These are phyloP conservation scores for Nicotiana otophora DNA, from an alignment of 257 asterid species.

Conservation along the genomic window DNA sequence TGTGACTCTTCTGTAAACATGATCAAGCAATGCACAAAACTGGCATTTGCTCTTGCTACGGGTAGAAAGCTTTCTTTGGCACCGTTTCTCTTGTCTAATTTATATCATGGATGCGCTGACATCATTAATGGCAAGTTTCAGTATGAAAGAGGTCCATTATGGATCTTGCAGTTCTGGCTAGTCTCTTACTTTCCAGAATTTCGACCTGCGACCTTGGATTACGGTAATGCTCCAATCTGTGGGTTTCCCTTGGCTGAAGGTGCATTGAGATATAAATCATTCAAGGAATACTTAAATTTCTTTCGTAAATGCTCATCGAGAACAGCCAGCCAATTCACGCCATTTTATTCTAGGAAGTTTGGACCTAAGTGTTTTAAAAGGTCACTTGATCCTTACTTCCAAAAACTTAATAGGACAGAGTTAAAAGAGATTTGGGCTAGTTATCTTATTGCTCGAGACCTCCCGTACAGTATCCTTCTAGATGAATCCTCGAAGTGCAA, in stretches of 20 bases:
- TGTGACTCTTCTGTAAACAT: slow-evolving; percentile 1
- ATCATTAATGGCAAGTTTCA: neutral
- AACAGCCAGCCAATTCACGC: slow-evolving; percentile 5
- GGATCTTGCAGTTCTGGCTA: slow-evolving; percentile 16
- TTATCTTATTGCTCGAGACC: slow-evolving; percentile 10
- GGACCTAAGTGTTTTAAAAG: slow-evolving; percentile 16
- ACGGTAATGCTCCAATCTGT: neutral
- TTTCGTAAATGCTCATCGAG: slow-evolving; percentile 2
- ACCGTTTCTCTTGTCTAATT: slow-evolving; percentile 7
- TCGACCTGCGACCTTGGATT: neutral
- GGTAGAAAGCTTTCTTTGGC: slow-evolving; percentile 18
- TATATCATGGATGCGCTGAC: slow-evolving; percentile 5
- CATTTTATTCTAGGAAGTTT: neutral
- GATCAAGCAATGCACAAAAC: slow-evolving; percentile 4
- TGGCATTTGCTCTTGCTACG: slow-evolving; percentile 9
- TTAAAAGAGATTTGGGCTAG: slow-evolving; percentile 9
- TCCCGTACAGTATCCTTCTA: neutral
- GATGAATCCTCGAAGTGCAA: neutral
- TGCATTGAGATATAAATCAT: slow-evolving; percentile 1
- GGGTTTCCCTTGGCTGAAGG: slow-evolving; percentile 11
- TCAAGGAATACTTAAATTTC: slow-evolving; percentile 1
- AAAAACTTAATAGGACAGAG: neutral
- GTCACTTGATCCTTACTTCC: slow-evolving; percentile 13
- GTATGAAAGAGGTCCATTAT: neutral
- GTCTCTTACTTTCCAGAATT: slow-evolving; percentile 12